Conservation (phyloP, 73 alveolate genomes). For the Durusdinium trenchii region DNA sequence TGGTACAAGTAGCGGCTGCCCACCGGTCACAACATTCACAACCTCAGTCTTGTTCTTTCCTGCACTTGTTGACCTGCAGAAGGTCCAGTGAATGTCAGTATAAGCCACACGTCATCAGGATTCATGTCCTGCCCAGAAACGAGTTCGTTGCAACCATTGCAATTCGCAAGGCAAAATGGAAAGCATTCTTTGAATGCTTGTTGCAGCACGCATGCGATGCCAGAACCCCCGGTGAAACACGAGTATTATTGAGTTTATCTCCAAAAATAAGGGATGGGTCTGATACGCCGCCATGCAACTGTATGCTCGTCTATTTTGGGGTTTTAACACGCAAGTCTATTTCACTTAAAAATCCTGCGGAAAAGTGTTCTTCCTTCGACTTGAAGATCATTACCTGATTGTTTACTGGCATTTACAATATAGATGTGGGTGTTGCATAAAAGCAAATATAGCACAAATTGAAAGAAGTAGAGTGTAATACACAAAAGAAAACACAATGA, state of each 20-base stretch:
- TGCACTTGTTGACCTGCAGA: slow-evolving; percentile 61
- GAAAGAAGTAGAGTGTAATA: no score
- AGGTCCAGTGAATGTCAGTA: slow-evolving; percentile 59
- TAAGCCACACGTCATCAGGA: slow-evolving; percentile 66
- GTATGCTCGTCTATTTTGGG: no score
- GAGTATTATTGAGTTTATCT: not conserved
- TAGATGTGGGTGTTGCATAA: no score
- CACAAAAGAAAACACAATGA: no score
- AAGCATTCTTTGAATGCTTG: not conserved
- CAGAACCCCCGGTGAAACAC: not conserved
- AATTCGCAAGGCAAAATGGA: not conserved
- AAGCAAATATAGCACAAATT: no score
- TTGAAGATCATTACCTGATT: no score
- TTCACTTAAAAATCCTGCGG: no score
- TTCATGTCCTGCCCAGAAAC: slow-evolving; percentile 63
- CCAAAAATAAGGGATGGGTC: not conserved
- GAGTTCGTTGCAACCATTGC: not conserved
- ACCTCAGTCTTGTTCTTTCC: not conserved
- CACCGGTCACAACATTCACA: not conserved
- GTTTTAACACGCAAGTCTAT: no score
- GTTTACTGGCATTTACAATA: no score
- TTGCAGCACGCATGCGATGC: not conserved
- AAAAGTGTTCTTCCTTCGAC: no score
- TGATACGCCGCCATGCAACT: no score
- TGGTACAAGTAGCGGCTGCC: not conserved